A percentile compares a stretch with the other conserved stretches of the same genome.
phyloP scores from a whole-genome alignment of 202 grass and related monocot genomes.

The Digitaria exilis region DNA sequence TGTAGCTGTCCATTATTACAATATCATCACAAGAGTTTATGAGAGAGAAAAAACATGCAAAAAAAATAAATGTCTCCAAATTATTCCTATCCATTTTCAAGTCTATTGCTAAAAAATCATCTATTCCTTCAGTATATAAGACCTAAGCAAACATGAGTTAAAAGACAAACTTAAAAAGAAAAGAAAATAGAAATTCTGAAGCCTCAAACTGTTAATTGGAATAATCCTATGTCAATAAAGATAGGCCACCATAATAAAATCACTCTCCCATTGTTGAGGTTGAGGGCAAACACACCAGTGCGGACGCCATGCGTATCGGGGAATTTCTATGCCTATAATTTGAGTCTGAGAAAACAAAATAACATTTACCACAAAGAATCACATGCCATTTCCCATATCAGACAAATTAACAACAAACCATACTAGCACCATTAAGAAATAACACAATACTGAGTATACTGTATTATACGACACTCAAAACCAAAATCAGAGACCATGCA shows the following conservation, averaged over 20 bases:
- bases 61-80: too few species aligned
- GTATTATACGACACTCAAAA: too few species aligned
- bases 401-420: neutral
- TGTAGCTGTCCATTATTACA: too few species aligned
- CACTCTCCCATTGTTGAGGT: neutral
- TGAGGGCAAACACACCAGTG: neutral
- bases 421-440: neutral
- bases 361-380: neutral
- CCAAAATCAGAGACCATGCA: neutral
- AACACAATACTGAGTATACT: neutral
- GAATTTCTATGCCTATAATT: too few species aligned
- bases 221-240: neutral
- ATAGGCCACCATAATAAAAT: neutral
- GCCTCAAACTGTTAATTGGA: neutral
- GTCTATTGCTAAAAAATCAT: too few species aligned
- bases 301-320: too few species aligned
- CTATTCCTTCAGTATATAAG: too few species aligned
- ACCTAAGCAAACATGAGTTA: neutral
- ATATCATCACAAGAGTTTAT: too few species aligned
- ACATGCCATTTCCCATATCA: neutral
- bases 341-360: neutral
- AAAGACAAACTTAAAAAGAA: neutral
- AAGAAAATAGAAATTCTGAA: neutral
- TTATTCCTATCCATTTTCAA: too few species aligned
- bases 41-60: too few species aligned